These are phyloP conservation scores for Debaryomycetaceae sp. DNA, from an alignment of 1,139 yeast species.

Conservation along the genomic window DNA sequence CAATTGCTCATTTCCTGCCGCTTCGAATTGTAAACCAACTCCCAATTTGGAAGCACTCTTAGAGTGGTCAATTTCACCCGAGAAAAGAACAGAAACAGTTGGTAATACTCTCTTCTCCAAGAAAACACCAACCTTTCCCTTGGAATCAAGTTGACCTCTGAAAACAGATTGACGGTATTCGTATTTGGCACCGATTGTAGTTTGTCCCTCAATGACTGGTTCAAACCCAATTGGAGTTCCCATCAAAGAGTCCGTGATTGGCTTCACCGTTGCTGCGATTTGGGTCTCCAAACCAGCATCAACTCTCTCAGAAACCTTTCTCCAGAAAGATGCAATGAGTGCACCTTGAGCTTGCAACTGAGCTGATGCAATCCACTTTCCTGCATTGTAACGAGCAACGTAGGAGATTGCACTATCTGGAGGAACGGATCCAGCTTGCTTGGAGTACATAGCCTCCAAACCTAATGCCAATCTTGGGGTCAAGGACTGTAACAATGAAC, in stretches of 20 bases:
- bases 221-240: slow-evolving; percentile 78
- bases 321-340: slow-evolving; percentile 86
- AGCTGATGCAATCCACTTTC: slow-evolving; percentile 91
- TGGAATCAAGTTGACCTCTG: slow-evolving; percentile 92
- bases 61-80: slow-evolving; percentile 87
- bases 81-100: slow-evolving; percentile 81
- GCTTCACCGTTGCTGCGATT: slow-evolving; percentile 73
- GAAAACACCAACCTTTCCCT: slow-evolving; percentile 87
- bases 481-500: slow-evolving; percentile 84
- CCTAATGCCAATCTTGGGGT: slow-evolving; percentile 85
- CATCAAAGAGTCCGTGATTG: slow-evolving; percentile 76
- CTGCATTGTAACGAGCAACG: slow-evolving; percentile 84
- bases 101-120: slow-evolving; percentile 93
- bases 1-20: slow-evolving; percentile 90
- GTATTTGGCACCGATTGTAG: slow-evolving; percentile 95
- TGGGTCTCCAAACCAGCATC: slow-evolving; percentile 97
- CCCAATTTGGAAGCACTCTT: slow-evolving; percentile 85
- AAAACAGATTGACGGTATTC: slow-evolving; percentile 95
- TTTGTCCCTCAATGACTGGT: slow-evolving; percentile 84
- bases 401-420: slow-evolving; percentile 92
- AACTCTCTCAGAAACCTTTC: slow-evolving; percentile 85
- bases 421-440: slow-evolving; percentile 70
- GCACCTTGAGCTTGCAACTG: slow-evolving; percentile 95
- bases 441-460: slow-evolving; percentile 87
- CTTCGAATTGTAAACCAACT: slow-evolving; percentile 91